A percentile compares a stretch with the other conserved stretches of the same genome.
phyloP scores from a whole-genome alignment of 495 filamentous ascomycete species.

The Tuber melanosporum region DNA sequence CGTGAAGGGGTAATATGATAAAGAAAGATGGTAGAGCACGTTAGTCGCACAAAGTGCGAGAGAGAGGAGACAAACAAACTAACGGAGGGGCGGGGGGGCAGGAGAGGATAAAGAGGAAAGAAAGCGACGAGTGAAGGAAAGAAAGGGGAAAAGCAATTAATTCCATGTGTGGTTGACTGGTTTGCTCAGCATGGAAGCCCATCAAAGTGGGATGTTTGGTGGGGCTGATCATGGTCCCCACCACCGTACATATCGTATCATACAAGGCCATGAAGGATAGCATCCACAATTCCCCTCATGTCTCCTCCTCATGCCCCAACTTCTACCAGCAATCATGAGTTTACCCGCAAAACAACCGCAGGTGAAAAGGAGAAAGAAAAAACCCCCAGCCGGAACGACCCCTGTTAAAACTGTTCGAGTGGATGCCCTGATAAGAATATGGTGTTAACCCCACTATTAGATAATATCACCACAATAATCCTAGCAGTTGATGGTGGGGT shows the following conservation, averaged over 20 bases:
- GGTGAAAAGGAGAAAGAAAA: slow-evolving; percentile 4
- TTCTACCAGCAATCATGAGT: slow-evolving; percentile 2
- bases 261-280: not conserved
- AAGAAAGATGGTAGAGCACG: slow-evolving; percentile 12
- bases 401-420: slow-evolving; percentile 4
- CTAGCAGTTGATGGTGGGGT: slow-evolving; percentile 30
- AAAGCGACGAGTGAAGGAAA: not conserved
- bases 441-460: slow-evolving; percentile 34
- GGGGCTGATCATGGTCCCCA: not conserved
- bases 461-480: slow-evolving; percentile 24
- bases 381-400: slow-evolving; percentile 9
- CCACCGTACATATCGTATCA: too few species aligned
- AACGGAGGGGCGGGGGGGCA: not conserved
- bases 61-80: not conserved
- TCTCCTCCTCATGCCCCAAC: not conserved
- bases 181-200: not conserved
- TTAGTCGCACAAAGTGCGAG: not conserved
- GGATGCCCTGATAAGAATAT: slow-evolving; percentile 26
- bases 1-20: not conserved
- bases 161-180: not conserved
- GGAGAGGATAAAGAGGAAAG: not conserved
- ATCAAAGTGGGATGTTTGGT: not conserved
- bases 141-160: not conserved
- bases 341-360: slow-evolving; percentile 9
- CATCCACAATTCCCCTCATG: not conserved